Percentiles rank a stretch among this genome's conserved stretches.
These are phyloP conservation scores for Mortierella sp. DNA, from an alignment of 371 early-diverging fungal species.

Conservation along the genomic window DNA sequence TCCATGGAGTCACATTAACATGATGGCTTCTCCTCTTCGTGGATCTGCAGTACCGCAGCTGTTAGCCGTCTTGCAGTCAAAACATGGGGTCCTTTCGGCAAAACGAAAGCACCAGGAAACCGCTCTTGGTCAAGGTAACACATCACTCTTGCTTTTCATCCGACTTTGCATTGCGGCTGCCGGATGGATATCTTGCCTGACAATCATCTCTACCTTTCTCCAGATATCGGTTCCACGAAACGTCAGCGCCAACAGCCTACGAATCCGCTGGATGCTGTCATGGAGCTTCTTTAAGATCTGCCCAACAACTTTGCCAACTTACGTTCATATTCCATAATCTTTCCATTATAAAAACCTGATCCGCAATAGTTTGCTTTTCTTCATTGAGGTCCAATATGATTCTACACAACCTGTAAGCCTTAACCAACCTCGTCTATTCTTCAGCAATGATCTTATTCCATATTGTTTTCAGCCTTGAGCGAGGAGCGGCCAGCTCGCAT, in stretches of 20 bases:
- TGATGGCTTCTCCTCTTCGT: too few relatives aligned
- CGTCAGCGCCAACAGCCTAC: constrained; percentile 7
- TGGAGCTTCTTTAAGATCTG: constrained; percentile 16
- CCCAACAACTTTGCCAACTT: not conserved
- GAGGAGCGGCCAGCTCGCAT: constrained; percentile 77
- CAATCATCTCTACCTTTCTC: too few relatives aligned
- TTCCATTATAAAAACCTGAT: too few relatives aligned
- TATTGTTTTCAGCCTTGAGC: constrained; percentile 43
- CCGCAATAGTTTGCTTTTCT: constrained; percentile 1
- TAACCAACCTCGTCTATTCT: not conserved
- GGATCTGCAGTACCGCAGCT: constrained; percentile 20
- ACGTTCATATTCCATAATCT: constrained; percentile 5
- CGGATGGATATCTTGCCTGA: too few relatives aligned
- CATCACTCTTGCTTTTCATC: too few relatives aligned
- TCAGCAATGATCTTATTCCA: constrained; percentile 36
- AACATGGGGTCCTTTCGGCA: constrained; percentile 13
- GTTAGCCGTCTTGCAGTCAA: constrained; percentile 17
- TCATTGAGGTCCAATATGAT: constrained; percentile 1
- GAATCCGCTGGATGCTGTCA: constrained; percentile 14
- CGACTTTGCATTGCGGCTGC: too few relatives aligned
- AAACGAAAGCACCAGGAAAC: constrained; percentile 15
- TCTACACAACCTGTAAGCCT: constrained; percentile 5
- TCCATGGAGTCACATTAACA: too few relatives aligned
- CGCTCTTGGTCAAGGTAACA: constrained; percentile 5
- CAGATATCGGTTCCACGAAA: constrained; percentile 6